Percentiles rank a stretch among this genome's conserved stretches.
These are phyloP conservation scores for Eucalyptus lansdowneana DNA, from an alignment of 345 rosid genomes.

Conservation along the genomic window DNA sequence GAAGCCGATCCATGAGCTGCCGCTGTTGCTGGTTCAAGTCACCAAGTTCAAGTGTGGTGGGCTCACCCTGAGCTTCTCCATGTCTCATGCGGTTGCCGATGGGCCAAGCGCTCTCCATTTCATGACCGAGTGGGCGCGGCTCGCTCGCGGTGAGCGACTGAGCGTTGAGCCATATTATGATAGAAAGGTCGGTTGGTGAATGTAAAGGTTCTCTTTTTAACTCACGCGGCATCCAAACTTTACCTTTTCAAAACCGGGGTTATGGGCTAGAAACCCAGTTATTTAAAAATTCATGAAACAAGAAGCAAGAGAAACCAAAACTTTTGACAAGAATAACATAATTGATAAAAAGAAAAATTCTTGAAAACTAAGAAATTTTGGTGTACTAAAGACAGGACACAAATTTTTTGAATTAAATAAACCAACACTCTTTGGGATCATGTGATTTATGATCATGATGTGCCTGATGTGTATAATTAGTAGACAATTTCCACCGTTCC, in stretches of 20 bases:
- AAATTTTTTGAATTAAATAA: not conserved
- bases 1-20: conserved; percentile 24
- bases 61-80: conserved; percentile 17
- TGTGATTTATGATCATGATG: not conserved
- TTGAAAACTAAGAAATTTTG: not conserved
- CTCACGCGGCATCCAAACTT: not conserved
- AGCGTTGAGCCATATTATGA: conserved; percentile 18
- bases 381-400: not conserved
- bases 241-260: not conserved
- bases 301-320: not conserved
- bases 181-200: conserved; percentile 1
- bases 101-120: conserved; percentile 50
- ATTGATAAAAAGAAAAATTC: not conserved
- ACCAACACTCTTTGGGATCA: not conserved
- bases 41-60: conserved; percentile 51
- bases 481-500: not conserved
- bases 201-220: not conserved
- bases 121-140: conserved; percentile 39
- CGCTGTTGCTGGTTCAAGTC: conserved; percentile 31
- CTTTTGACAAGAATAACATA: not conserved
- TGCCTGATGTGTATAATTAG: not conserved
- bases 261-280: not conserved
- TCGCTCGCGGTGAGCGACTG: conserved; percentile 22
- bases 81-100: conserved; percentile 49
- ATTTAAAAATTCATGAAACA: not conserved